These are phyloP conservation scores for Rhodotorula toruloides DNA, from an alignment of 768 basidiomycete genomes.

Conservation along the genomic window DNA sequence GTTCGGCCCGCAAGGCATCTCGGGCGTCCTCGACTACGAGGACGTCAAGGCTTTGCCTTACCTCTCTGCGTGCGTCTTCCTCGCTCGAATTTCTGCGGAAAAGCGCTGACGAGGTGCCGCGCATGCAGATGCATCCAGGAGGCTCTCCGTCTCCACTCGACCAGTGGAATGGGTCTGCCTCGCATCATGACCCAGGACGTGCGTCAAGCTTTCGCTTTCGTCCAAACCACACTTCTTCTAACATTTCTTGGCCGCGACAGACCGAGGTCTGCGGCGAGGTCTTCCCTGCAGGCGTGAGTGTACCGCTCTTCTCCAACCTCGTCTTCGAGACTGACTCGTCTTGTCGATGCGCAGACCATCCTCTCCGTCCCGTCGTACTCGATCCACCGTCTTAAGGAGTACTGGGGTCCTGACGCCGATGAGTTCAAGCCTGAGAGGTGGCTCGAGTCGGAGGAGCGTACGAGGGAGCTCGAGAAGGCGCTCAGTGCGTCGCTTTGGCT, in stretches of 20 bases:
- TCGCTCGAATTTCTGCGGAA: no score
- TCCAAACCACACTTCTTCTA: background rate
- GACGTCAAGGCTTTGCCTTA: slow-evolving; percentile 59
- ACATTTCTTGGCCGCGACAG: slow-evolving; percentile 51
- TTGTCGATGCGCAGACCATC: slow-evolving; percentile 47
- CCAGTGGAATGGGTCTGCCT: slow-evolving; percentile 75
- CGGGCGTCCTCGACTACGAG: slow-evolving; percentile 55
- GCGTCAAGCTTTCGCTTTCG: background rate
- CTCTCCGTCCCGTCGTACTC: slow-evolving; percentile 77
- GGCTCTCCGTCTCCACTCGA: slow-evolving; percentile 74
- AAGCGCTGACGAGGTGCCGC: no score
- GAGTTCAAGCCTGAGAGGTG: slow-evolving; percentile 76
- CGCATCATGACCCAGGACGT: slow-evolving; percentile 60
- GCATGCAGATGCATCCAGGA: slow-evolving; percentile 89
- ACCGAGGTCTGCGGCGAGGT: slow-evolving; percentile 55
- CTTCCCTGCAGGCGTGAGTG: slow-evolving; percentile 61
- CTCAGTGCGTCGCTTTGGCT: slow-evolving; percentile 72
- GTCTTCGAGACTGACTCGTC: background rate
- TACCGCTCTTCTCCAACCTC: background rate
- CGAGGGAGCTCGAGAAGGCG: slow-evolving; percentile 55
- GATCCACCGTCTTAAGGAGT: slow-evolving; percentile 64
- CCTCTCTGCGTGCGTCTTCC: slow-evolving; percentile 77
- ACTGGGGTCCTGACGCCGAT: slow-evolving; percentile 76
- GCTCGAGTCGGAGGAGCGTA: slow-evolving; percentile 63
- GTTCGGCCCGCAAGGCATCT: slow-evolving; percentile 43